These are phyloP conservation scores for Sphaerosporella brunnea DNA, from an alignment of 495 filamentous ascomycete species.

Conservation along the genomic window DNA sequence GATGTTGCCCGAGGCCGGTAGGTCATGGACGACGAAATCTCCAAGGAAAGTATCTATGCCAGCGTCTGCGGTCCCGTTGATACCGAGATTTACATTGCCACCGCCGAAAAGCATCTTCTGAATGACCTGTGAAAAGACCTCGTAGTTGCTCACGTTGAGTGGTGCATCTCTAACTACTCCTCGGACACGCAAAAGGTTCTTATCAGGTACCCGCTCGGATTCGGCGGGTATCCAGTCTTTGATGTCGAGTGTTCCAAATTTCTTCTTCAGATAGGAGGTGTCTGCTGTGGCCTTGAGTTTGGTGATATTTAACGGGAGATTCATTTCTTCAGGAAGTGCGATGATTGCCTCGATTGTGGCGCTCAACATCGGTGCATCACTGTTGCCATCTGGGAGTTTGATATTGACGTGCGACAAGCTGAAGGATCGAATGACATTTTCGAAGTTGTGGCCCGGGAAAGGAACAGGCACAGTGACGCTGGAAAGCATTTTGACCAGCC, in stretches of 20 bases:
- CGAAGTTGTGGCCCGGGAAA: conserved; percentile 63
- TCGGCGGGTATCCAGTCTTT: conserved; percentile 68
- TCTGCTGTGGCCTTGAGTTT: conserved; percentile 56
- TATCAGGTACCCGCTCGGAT: conserved; percentile 48
- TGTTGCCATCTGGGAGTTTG: conserved; percentile 59
- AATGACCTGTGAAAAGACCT: conserved; percentile 57
- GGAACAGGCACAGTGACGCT: conserved; percentile 70
- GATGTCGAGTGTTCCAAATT: conserved; percentile 61
- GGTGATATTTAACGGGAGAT: conserved; percentile 59
- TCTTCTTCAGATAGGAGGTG: conserved; percentile 54
- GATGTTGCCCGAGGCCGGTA: conserved; percentile 72
- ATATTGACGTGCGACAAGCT: conserved; percentile 70
- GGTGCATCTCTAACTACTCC: conserved; percentile 62
- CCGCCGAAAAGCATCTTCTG: conserved; percentile 53
- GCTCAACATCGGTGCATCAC: conserved; percentile 60
- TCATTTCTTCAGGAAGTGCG: conserved; percentile 64
- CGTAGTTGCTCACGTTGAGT: conserved; percentile 57
- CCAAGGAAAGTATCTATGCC: conserved; percentile 64
- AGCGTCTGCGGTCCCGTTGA: conserved; percentile 72
- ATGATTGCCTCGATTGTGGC: conserved; percentile 63
- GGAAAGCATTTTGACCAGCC: conserved; percentile 62
- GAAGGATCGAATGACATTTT: conserved; percentile 69
- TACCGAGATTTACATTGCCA: conserved; percentile 42
- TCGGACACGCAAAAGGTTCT: conserved; percentile 44
- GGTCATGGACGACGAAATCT: conserved; percentile 52